These are phyloP conservation scores for Leccinum rimulosum DNA, from an alignment of 768 basidiomycete species.

Conservation along the genomic window DNA sequence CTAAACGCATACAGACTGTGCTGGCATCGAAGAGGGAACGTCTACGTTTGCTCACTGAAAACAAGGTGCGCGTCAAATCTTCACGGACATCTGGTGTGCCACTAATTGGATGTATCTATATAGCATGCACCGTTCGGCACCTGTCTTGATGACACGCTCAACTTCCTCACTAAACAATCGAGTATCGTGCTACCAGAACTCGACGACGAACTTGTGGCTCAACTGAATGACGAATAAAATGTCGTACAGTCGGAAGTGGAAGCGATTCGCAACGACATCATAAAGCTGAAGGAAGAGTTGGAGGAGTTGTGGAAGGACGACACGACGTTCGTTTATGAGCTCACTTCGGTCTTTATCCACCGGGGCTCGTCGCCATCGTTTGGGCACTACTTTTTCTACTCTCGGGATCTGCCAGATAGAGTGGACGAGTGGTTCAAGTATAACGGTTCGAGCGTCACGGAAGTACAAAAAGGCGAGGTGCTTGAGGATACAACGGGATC, in stretches of 20 bases:
- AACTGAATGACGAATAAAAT: slow-evolving; percentile 53
- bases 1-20: slow-evolving; percentile 67
- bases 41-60: slow-evolving; percentile 62
- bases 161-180: slow-evolving; percentile 56
- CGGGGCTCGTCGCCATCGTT: slow-evolving; percentile 83
- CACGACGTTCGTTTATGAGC: slow-evolving; percentile 71
- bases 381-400: slow-evolving; percentile 97
- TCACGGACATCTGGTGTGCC: background rate
- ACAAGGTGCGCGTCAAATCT: slow-evolving; percentile 52
- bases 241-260: slow-evolving; percentile 57
- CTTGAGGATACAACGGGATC: slow-evolving; percentile 85
- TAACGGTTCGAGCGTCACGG: slow-evolving; percentile 85
- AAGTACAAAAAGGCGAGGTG: slow-evolving; percentile 78
- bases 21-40: slow-evolving; percentile 65
- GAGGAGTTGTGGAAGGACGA: slow-evolving; percentile 75
- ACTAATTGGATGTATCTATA: slow-evolving; percentile 24
- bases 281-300: slow-evolving; percentile 60
- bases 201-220: slow-evolving; percentile 54
- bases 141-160: slow-evolving; percentile 52
- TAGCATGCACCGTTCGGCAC: slow-evolving; percentile 63
- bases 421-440: slow-evolving; percentile 94
- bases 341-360: slow-evolving; percentile 94
- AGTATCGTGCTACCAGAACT: slow-evolving; percentile 45
- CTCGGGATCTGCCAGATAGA: slow-evolving; percentile 75
- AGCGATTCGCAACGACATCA: slow-evolving; percentile 46